Conservation (phyloP, 202 grass and related monocot genomes). For the Carex arenaria region DNA sequence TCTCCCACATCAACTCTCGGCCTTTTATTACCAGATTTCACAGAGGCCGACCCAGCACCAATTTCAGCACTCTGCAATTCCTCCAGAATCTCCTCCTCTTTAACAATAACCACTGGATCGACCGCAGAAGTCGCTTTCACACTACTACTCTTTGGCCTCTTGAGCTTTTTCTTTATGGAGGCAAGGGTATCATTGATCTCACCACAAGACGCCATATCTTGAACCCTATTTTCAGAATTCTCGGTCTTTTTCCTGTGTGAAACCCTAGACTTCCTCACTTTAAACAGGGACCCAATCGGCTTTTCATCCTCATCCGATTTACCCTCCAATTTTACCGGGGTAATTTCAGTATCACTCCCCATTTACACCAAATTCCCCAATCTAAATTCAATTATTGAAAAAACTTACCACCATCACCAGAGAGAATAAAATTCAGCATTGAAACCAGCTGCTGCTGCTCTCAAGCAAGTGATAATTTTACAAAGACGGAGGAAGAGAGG, state of each 20-base stretch:
- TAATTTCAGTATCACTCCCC: slow-evolving; percentile 19
- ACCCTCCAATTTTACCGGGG: slow-evolving; percentile 20
- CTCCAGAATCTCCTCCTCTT: slow-evolving; percentile 17
- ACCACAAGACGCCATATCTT: slow-evolving; percentile 27
- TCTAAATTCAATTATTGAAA: slow-evolving; percentile 1
- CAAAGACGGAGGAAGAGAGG: not conserved
- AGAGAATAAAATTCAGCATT: not conserved
- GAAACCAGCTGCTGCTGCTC: slow-evolving; percentile 1
- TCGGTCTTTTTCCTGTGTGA: slow-evolving; percentile 12
- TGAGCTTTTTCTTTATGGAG: slow-evolving; percentile 79
- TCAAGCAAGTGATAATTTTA: not conserved
- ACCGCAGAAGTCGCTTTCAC: slow-evolving; percentile 28
- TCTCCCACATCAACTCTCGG: slow-evolving; percentile 14
- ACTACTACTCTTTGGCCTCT: slow-evolving; percentile 51
- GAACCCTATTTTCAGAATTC: slow-evolving; percentile 16
- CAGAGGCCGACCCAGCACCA: slow-evolving; percentile 14
- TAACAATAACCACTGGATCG: slow-evolving; percentile 21
- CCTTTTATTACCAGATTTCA: slow-evolving; percentile 27
- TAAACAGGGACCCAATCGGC: slow-evolving; percentile 54
- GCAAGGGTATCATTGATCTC: slow-evolving; percentile 94
- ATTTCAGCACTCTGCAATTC: slow-evolving; percentile 36
- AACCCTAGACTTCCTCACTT: slow-evolving; percentile 32
- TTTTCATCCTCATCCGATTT: slow-evolving; percentile 54
- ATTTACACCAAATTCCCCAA: slow-evolving; percentile 3
- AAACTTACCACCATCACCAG: not conserved